Percentiles rank a stretch among this genome's conserved stretches.
Conservation (phyloP, 352 stramenopile species). For the Phytophthora constricta region DNA sequence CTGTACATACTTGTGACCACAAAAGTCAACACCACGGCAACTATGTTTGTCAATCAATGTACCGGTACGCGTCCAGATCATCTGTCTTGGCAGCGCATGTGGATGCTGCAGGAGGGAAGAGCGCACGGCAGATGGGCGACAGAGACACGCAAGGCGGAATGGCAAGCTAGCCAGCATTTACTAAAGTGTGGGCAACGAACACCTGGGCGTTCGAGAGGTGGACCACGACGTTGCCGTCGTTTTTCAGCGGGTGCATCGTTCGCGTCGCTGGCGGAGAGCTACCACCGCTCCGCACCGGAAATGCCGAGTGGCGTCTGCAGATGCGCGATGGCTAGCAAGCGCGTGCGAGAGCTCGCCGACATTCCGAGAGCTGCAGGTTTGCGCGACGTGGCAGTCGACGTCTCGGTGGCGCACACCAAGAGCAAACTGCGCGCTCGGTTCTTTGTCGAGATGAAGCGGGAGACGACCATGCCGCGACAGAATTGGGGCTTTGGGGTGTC, state of each 20-base stretch:
- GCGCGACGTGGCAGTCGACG: constrained; percentile 52
- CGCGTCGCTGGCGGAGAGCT: constrained; percentile 16
- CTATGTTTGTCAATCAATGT: neutral
- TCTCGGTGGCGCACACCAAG: constrained; percentile 55
- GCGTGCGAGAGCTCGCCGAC: constrained; percentile 53
- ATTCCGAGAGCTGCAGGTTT: constrained; percentile 65
- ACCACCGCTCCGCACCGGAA: constrained; percentile 17
- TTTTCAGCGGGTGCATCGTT: constrained; percentile 24
- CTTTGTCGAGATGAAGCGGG: constrained; percentile 57
- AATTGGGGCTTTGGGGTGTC: constrained; percentile 48
- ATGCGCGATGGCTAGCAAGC: constrained; percentile 29
- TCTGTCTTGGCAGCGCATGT: too few species aligned
- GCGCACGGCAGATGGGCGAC: neutral
- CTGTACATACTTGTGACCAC: neutral
- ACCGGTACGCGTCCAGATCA: too few species aligned
- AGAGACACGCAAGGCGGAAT: neutral
- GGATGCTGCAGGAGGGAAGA: too few species aligned
- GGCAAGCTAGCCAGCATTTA: neutral
- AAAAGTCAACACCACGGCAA: neutral
- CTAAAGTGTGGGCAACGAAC: constrained; percentile 17
- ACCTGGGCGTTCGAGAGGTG: constrained; percentile 22
- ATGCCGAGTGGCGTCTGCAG: constrained; percentile 18
- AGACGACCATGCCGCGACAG: constrained; percentile 25
- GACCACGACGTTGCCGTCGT: constrained; percentile 17
- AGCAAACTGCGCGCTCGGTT: constrained; percentile 53